Base-by-base conservation (phyloP, 2,329 filamentous ascomycete species). In the Ambrosiella xylebori region DNA sequence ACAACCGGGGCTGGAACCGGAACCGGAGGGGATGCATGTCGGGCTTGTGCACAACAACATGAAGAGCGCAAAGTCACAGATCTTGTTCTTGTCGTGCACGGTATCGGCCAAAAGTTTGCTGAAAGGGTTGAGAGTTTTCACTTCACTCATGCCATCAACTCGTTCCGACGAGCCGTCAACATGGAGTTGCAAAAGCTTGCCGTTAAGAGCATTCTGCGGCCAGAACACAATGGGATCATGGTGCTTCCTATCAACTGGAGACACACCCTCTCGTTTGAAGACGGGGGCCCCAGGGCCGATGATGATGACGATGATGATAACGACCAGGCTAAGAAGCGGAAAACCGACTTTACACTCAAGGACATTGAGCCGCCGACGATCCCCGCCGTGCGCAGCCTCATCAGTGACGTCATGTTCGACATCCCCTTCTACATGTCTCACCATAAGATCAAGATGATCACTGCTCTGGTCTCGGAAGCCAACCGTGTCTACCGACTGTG, bases 361-460 rank as follows among this genome's bases (percentile, higher is more conserved):
- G 90, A 97, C 64, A 96, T 98, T 63, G 95, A 95, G 4, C 90
- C 89, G 1, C 80, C 84, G 47, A 93, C 88, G 0, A 87, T 98
- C 37, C 90, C 91, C 0, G 89, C 88, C 0, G 85, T 98, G n/a
- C 84, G 93, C 51, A 88, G 86, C 66, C 82, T 98, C 67, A 94
- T 98, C 61, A 94, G 87, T 47, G 93, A 98, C 68, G 88, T 98
- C 64, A 96, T 98, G 88, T 84, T 97, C 54, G 93, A 98, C 67
- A 91, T 98, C 54, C 93, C 93, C 0, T 97, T 95, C 67, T 98
- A 97, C 71, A 84, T 98, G 71, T 97, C 91, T 0, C 86, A 94
- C 60, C 91, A 97, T 70, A 95, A 97, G 65, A 80, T 84, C 3
- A 95, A 89, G 69, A 97, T 98, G 90, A 86, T 95, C 55, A 78